Evolutionary conservation across 2,329 filamentous ascomycete genomes (phyloP).

Genomic region (Mycosphaerelloides madeirae): DNA sequence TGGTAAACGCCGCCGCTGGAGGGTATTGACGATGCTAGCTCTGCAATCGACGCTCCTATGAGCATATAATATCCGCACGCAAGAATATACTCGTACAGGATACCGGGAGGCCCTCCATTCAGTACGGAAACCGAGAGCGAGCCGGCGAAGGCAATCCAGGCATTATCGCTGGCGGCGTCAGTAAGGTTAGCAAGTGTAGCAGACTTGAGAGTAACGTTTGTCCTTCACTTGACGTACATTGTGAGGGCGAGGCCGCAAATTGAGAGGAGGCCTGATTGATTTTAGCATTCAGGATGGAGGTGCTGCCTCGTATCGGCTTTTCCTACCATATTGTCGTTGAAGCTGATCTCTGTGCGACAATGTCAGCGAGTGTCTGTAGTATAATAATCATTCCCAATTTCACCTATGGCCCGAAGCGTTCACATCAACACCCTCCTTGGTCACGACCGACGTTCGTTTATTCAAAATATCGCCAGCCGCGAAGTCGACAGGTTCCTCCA

Average conservation of each 20-base stretch:
- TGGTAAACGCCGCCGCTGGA: constrained; percentile 46
- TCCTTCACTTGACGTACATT: constrained; percentile 29
- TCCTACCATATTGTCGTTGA: constrained; percentile 54
- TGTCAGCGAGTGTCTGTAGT: no score
- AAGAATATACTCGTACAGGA: constrained; percentile 35
- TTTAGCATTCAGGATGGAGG: no score
- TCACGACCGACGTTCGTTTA: constrained; percentile 22
- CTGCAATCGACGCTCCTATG: constrained; percentile 43
- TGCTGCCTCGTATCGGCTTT: no score
- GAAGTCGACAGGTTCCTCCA: no score
- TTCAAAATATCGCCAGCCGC: constrained; percentile 6
- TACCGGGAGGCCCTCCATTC: constrained; percentile 35
- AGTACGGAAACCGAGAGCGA: constrained; percentile 52
- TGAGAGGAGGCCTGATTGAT: constrained; percentile 40
- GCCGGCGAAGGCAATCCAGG: constrained; percentile 60
- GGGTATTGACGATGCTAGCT: constrained; percentile 52
- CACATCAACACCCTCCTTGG: constrained; percentile 35
- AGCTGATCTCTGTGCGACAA: constrained; percentile 50
- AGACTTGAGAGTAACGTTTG: no score
- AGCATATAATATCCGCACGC: constrained; percentile 34
- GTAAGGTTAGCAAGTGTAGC: no score
- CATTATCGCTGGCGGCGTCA: constrained; percentile 45
- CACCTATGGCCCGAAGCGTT: constrained; percentile 57
- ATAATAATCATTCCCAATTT: no score
- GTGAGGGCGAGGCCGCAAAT: constrained; percentile 56